Percentiles rank a stretch among this genome's conserved stretches.
Conservation (phyloP, 805 yeast species). For the Yamadazyma sp. region DNA sequence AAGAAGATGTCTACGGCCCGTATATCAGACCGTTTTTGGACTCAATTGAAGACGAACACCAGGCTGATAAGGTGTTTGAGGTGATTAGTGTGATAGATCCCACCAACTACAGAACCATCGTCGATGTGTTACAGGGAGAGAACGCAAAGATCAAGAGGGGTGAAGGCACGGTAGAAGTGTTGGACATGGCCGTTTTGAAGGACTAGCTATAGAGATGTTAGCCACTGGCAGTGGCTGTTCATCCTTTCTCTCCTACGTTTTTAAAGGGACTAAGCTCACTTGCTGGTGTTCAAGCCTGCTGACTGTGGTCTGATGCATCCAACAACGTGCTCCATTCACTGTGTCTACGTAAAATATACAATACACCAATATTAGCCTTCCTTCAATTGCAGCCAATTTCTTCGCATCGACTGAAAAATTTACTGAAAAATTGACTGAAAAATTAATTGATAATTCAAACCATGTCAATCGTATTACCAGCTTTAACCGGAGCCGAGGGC, state of each 20-base stretch:
- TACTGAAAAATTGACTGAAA: too few species aligned
- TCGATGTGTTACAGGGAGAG: conserved; percentile 55
- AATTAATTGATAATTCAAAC: too few species aligned
- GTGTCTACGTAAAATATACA: too few species aligned
- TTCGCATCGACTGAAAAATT: conserved; percentile 3
- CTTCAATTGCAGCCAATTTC: too few species aligned
- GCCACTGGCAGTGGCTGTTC: conserved; percentile 1
- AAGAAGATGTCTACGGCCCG: conserved; percentile 36
- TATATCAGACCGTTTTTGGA: conserved; percentile 37
- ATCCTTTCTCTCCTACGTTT: background rate
- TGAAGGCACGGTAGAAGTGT: conserved; percentile 72
- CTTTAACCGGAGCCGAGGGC: conserved; percentile 37
- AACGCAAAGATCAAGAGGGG: conserved; percentile 46
- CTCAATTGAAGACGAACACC: conserved; percentile 41
- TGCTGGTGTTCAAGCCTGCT: too few species aligned
- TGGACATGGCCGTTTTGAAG: conserved; percentile 85
- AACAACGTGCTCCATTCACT: too few species aligned
- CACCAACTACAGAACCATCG: conserved; percentile 69
- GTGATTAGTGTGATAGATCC: conserved; percentile 78
- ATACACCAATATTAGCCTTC: too few species aligned
- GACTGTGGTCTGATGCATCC: too few species aligned
- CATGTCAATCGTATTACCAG: conserved; percentile 50
- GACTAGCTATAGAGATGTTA: too few species aligned
- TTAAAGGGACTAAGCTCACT: too few species aligned
- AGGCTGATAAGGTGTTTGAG: conserved; percentile 48